These are phyloP conservation scores for Acacia concinna DNA, from an alignment of 331 rosid genomes.

Conservation along the genomic window DNA sequence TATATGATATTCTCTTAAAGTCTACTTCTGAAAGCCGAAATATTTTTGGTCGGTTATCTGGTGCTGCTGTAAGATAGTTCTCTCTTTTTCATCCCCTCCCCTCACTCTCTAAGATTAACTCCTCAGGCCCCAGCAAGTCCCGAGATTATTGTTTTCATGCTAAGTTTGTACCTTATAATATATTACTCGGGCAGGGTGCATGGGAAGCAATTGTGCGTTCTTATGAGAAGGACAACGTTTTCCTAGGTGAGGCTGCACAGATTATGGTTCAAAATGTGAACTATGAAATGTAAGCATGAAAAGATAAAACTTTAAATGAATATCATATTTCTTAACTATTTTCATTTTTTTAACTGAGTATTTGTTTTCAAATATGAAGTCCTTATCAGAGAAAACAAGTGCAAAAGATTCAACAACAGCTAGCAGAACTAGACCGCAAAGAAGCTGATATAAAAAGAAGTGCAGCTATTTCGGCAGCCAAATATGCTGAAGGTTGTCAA, in stretches of 20 bases:
- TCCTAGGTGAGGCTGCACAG: conserved; percentile 7
- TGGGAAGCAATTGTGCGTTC: conserved; percentile 13
- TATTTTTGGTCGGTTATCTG: conserved; percentile 1
- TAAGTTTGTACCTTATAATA: background rate
- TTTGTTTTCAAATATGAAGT: background rate
- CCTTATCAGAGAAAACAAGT: conserved; percentile 14
- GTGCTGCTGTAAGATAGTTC: background rate
- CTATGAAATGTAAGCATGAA: background rate
- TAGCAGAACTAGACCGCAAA: background rate
- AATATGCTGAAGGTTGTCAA: conserved; percentile 8
- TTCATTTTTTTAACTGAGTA: background rate
- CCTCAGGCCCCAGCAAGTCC: background rate
- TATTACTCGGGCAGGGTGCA: conserved; percentile 3
- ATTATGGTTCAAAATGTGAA: conserved; percentile 5
- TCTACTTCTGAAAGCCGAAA: conserved; percentile 4
- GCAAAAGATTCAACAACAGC: conserved; percentile 11
- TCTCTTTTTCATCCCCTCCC: background rate
- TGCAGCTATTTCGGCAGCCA: background rate
- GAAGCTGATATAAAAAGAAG: conserved; percentile 4
- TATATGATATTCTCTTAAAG: conserved; percentile 1
- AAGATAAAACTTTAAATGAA: background rate
- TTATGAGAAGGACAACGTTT: conserved; percentile 10
- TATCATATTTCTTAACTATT: background rate
- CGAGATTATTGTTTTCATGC: background rate
- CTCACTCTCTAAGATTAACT: background rate